Conservation (phyloP, 768 basidiomycete species). For the Xerocomus potaroensis region DNA sequence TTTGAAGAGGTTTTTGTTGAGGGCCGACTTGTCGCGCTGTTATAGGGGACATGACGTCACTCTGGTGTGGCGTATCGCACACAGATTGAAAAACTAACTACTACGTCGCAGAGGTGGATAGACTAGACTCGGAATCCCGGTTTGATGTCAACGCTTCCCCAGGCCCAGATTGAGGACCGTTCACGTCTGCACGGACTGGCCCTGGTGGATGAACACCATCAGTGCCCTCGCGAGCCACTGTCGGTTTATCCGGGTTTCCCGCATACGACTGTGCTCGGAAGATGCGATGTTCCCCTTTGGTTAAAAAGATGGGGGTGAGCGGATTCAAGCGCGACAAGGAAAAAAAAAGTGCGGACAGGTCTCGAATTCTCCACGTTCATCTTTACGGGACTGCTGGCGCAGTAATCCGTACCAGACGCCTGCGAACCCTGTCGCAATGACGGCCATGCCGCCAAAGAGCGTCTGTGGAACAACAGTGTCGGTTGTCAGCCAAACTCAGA, state of each 20-base stretch:
- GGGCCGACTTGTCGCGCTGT: conserved; percentile 10
- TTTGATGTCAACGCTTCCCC: background rate
- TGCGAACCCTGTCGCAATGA: conserved; percentile 19
- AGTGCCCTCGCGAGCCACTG: background rate
- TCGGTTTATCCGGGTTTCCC: conserved; percentile 17
- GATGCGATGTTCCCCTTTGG: conserved; percentile 30
- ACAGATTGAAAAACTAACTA: too few relatives aligned
- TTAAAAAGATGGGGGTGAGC: background rate
- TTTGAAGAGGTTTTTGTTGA: conserved; percentile 11
- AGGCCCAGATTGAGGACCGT: background rate
- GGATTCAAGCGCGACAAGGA: background rate
- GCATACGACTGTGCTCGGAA: conserved; percentile 16
- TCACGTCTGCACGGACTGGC: too few relatives aligned
- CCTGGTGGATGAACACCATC: too few relatives aligned
- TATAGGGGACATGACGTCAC: conserved; percentile 32
- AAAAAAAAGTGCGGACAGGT: conserved; percentile 13
- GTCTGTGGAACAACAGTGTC: conserved; percentile 19
- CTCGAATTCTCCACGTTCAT: conserved; percentile 12
- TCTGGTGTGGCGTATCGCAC: too few relatives aligned
- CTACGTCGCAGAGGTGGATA: too few relatives aligned
- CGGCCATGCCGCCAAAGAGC: conserved; percentile 21
- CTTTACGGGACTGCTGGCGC: conserved; percentile 16
- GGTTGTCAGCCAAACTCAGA: too few relatives aligned
- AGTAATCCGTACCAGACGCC: conserved; percentile 21
- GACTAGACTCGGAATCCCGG: too few relatives aligned